A percentile compares a stretch with the other conserved stretches of the same genome.
Conservation (phyloP, 352 stramenopile species). For the Phytophthora uliginosa region DNA sequence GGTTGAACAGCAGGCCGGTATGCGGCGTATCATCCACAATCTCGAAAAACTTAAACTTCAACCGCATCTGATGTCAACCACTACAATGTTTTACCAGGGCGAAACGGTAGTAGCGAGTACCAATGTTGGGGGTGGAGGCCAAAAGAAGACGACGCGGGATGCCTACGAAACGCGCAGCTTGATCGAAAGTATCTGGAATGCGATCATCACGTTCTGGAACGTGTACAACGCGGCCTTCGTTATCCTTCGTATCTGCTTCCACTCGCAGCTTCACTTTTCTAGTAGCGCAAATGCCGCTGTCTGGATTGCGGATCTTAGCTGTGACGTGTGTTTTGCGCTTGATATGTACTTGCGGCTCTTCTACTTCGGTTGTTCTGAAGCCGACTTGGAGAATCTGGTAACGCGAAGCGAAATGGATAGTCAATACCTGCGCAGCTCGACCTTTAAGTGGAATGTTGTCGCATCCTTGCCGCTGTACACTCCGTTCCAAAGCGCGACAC, state of each 20-base stretch:
- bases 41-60: constrained; percentile 66
- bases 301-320: constrained; percentile 55
- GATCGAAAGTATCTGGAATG: constrained; percentile 55
- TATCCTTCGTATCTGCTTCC: constrained; percentile 79
- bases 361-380: constrained; percentile 66
- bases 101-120: constrained; percentile 23
- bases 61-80: constrained; percentile 55
- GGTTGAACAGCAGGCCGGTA: constrained; percentile 44
- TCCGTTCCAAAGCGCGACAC: constrained; percentile 20
- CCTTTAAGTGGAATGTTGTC: constrained; percentile 61
- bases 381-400: constrained; percentile 56
- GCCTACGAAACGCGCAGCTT: constrained; percentile 29
- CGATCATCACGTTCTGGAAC: constrained; percentile 63
- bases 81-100: constrained; percentile 64
- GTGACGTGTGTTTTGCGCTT: constrained; percentile 57
- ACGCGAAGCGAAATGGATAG: constrained; percentile 41
- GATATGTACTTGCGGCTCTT: constrained; percentile 82
- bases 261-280: constrained; percentile 55
- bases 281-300: constrained; percentile 26
- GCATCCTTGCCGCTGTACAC: constrained; percentile 69
- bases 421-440: constrained; percentile 49
- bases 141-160: constrained; percentile 7
- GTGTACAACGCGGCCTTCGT: constrained; percentile 76
- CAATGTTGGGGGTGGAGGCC: not conserved
- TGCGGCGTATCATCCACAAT: constrained; percentile 53